Evolutionary conservation across 805 yeast species (phyloP).

Genomic region (Cyberlindnera xylosilytica): DNA sequence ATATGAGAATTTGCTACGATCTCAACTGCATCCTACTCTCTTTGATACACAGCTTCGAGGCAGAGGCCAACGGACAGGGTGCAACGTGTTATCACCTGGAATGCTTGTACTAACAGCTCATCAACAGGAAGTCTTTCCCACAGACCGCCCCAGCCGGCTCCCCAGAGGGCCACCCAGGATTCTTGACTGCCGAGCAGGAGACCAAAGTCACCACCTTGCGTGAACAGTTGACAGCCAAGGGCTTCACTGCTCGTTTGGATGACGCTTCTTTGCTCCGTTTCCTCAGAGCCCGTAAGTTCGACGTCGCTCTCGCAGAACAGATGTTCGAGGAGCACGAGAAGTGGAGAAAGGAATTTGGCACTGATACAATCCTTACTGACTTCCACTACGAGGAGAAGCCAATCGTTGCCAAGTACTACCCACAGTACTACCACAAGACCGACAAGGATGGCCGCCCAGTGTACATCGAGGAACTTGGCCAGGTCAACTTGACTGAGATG

Average conservation of each 20-base stretch:
- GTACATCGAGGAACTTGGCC: conserved; percentile 90
- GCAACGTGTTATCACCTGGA: neutral
- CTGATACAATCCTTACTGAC: conserved; percentile 80
- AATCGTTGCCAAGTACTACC: conserved; percentile 82
- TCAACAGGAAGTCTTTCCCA: conserved; percentile 52
- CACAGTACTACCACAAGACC: conserved; percentile 96
- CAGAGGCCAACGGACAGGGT: neutral
- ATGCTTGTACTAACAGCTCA: conserved; percentile 5
- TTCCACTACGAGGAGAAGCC: conserved; percentile 94
- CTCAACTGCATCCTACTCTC: too few relatives aligned
- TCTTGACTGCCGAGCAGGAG: conserved; percentile 66
- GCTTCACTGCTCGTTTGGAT: conserved; percentile 77
- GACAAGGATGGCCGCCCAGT: conserved; percentile 97
- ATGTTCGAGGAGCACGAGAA: conserved; percentile 87
- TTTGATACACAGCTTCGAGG: too few relatives aligned
- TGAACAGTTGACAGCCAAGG: conserved; percentile 53
- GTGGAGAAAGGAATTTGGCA: conserved; percentile 88
- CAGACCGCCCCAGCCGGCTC: conserved; percentile 60
- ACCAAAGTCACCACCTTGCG: conserved; percentile 56
- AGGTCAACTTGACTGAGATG: conserved; percentile 87
- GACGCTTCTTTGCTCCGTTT: conserved; percentile 83
- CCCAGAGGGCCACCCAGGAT: conserved; percentile 80
- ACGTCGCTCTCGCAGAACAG: conserved; percentile 66
- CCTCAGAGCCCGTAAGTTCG: conserved; percentile 93
- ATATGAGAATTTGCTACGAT: too few relatives aligned